phyloP scores from a whole-genome alignment of 345 rosid genomes.

The Heritiera littoralis region DNA sequence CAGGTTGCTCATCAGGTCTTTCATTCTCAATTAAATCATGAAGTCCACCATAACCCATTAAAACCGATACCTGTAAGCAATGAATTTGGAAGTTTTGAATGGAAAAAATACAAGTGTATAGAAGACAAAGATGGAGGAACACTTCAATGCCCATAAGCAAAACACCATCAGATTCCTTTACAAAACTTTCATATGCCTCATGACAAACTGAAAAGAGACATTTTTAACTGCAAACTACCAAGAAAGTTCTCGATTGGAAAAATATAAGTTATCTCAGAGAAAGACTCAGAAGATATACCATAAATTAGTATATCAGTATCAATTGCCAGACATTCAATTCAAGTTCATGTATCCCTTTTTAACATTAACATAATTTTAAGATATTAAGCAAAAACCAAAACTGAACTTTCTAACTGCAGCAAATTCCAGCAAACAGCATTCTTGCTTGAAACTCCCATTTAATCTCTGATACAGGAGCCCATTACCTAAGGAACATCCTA shows the following conservation, averaged over 20 bases:
- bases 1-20: conserved; percentile 42
- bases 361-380: neutral
- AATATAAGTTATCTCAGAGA: neutral
- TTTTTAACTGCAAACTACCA: neutral
- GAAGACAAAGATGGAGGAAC: neutral
- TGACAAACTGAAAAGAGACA: neutral
- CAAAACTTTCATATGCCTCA: conserved; percentile 9
- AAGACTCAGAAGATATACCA: neutral
- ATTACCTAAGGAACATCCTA: neutral
- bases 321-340: neutral
- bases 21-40: conserved; percentile 52
- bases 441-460: neutral
- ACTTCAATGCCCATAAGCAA: neutral
- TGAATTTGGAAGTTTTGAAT: conserved; percentile 8
- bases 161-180: neutral
- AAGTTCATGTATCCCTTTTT: neutral
- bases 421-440: neutral
- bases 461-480: neutral
- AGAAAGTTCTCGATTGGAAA: neutral
- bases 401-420: neutral
- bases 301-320: neutral
- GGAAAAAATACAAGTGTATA: neutral
- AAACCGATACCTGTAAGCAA: conserved; percentile 54
- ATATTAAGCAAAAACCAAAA: neutral
- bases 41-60: conserved; percentile 49